These are phyloP conservation scores for Aspergillus fumigatus DNA, from an alignment of 2,329 filamentous ascomycete species.

Conservation along the genomic window DNA sequence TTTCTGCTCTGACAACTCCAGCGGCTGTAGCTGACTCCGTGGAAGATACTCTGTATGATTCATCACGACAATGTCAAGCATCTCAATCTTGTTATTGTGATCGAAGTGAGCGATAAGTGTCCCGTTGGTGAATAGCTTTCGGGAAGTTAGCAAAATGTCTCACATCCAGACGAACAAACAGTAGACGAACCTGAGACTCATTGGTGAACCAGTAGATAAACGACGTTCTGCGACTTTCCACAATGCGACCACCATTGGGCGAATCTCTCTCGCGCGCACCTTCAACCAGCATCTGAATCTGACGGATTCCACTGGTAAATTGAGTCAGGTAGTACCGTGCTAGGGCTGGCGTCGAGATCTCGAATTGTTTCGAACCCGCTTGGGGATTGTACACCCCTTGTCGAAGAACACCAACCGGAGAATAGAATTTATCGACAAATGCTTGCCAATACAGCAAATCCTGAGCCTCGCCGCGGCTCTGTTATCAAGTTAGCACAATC, in stretches of 20 bases:
- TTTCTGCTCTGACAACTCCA: slow-evolving; percentile 52
- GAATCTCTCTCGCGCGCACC: slow-evolving; percentile 56
- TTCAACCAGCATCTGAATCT: slow-evolving; percentile 81
- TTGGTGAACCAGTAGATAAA: slow-evolving; percentile 88
- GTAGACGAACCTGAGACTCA: slow-evolving; percentile 67
- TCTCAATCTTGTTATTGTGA: slow-evolving; percentile 71
- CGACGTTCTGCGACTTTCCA: slow-evolving; percentile 71
- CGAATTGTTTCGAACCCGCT: slow-evolving; percentile 71
- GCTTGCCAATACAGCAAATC: slow-evolving; percentile 72
- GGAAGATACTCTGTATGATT: slow-evolving; percentile 81
- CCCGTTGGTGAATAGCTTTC: slow-evolving; percentile 70
- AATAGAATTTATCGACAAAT: slow-evolving; percentile 80
- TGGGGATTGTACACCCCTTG: slow-evolving; percentile 58
- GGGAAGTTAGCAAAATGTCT: slow-evolving; percentile 1
- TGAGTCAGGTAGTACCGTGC: slow-evolving; percentile 87
- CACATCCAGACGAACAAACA: background rate
- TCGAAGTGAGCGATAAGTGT: slow-evolving; percentile 76
- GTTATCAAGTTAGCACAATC: slow-evolving; percentile 12
- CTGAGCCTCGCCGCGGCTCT: slow-evolving; percentile 58
- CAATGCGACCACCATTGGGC: slow-evolving; percentile 62
- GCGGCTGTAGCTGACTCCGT: slow-evolving; percentile 52
- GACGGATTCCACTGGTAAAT: slow-evolving; percentile 79
- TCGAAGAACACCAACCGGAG: slow-evolving; percentile 69
- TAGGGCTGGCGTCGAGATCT: slow-evolving; percentile 75
- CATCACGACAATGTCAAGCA: slow-evolving; percentile 74